Evolutionary conservation across 345 rosid genomes (phyloP).

Genomic region (Excoecaria agallocha): DNA sequence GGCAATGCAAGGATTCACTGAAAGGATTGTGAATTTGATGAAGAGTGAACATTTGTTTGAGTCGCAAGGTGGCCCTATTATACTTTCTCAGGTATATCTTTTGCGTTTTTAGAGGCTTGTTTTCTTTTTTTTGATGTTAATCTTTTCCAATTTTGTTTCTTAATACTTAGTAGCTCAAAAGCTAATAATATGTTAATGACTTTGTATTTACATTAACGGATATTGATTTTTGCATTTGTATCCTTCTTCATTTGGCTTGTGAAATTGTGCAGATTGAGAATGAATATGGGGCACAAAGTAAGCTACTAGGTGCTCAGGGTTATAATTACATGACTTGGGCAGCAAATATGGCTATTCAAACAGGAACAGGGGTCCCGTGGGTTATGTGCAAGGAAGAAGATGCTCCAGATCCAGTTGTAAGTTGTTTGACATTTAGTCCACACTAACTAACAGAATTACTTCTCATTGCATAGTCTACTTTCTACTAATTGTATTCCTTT

Average conservation of each 20-base stretch:
- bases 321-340: slow-evolving; percentile 93
- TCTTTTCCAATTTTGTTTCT: not conserved
- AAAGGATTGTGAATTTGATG: slow-evolving; percentile 91
- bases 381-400: slow-evolving; percentile 99
- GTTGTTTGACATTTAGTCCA: slow-evolving; percentile 5
- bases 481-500: not conserved
- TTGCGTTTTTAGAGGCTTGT: not conserved
- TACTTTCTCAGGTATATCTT: slow-evolving; percentile 82
- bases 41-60: slow-evolving; percentile 88
- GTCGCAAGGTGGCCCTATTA: slow-evolving; percentile 98
- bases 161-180: not conserved
- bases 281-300: slow-evolving; percentile 90
- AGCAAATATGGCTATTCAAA: slow-evolving; percentile 86
- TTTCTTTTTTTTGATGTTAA: not conserved
- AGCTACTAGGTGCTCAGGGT: slow-evolving; percentile 68
- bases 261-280: slow-evolving; percentile 76
- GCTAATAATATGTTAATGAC: not conserved
- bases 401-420: slow-evolving; percentile 99
- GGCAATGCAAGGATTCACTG: slow-evolving; percentile 92
- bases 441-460: not conserved
- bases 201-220: not conserved
- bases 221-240: too few relatives aligned
- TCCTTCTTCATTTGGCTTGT: not conserved
- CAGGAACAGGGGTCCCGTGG: slow-evolving; percentile 96
- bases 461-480: not conserved